These are phyloP conservation scores for Xylaria telfairii DNA, from an alignment of 495 filamentous ascomycete genomes.

Conservation along the genomic window DNA sequence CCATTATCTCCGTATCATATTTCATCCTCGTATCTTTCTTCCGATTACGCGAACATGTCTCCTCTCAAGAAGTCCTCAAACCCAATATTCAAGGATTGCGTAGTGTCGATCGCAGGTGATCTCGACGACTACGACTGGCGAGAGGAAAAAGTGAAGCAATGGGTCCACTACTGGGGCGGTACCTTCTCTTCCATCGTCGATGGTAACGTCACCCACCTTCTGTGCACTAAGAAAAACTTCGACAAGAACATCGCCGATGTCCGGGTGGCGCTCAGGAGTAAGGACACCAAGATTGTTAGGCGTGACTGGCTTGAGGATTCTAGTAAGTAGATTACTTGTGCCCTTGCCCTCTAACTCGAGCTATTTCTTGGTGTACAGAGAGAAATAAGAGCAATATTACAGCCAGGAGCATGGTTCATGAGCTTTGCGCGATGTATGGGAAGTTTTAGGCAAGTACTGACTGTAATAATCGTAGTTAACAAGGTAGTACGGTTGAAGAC, in stretches of 20 bases:
- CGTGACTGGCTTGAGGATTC: constrained; percentile 52
- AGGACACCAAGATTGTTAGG: constrained; percentile 38
- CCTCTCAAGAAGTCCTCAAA: constrained; percentile 16
- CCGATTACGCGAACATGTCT: not conserved
- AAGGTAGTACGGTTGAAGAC: constrained; percentile 28
- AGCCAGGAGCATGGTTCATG: not conserved
- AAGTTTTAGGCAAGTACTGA: constrained; percentile 9
- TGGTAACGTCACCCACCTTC: constrained; percentile 43
- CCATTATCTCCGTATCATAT: not conserved
- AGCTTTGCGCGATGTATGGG: not conserved
- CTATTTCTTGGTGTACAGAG: no score
- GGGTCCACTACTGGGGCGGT: constrained; percentile 40
- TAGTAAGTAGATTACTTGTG: not conserved
- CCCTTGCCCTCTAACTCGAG: not conserved
- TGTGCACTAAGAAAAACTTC: constrained; percentile 43
- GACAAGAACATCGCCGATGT: constrained; percentile 32
- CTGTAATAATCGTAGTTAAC: constrained; percentile 1
- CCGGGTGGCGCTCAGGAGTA: constrained; percentile 29
- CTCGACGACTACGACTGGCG: constrained; percentile 38
- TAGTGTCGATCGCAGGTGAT: constrained; percentile 39
- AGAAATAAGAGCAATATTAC: not conserved
- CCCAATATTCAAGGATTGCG: constrained; percentile 36
- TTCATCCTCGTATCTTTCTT: not conserved
- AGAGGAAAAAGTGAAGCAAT: constrained; percentile 39
- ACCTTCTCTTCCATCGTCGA: constrained; percentile 30